Evolutionary conservation across 73 alveolate genomes (phyloP).

Genomic region (Paramecium caudatum): DNA sequence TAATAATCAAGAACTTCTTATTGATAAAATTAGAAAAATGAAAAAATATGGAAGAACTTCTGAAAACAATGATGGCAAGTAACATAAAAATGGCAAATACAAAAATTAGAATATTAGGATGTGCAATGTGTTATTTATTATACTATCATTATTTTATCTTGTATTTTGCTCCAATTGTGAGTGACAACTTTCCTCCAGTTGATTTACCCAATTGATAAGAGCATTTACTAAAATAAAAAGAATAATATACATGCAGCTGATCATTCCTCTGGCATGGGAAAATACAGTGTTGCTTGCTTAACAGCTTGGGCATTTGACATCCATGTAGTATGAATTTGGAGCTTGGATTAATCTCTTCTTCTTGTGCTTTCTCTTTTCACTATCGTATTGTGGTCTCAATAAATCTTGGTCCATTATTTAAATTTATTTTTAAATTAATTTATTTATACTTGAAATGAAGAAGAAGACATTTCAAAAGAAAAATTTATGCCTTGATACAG

Average conservation of each 20-base stretch:
- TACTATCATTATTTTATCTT: constrained; percentile 69
- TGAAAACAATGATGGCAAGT: too few relatives aligned
- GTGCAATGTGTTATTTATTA: constrained; percentile 47
- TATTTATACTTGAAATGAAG: constrained; percentile 11
- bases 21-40: too few relatives aligned
- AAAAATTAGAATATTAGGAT: background rate
- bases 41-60: too few relatives aligned
- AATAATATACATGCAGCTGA: constrained; percentile 55
- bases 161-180: constrained; percentile 71
- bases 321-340: constrained; percentile 78
- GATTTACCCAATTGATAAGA: constrained; percentile 72
- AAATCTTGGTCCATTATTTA: constrained; percentile 76
- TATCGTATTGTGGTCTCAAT: constrained; percentile 74
- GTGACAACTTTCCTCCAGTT: constrained; percentile 75
- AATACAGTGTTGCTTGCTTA: constrained; percentile 66
- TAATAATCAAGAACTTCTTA: too few relatives aligned
- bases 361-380: constrained; percentile 76
- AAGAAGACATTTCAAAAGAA: background rate
- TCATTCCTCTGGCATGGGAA: constrained; percentile 73
- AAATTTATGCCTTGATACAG: background rate
- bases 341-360: constrained; percentile 76
- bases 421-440: constrained; percentile 21
- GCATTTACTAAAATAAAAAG: constrained; percentile 59
- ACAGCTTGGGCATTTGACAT: constrained; percentile 71
- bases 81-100: too few relatives aligned